phyloP scores from a whole-genome alignment of 805 yeast genomes.

The Jamesozyma lodderae region DNA sequence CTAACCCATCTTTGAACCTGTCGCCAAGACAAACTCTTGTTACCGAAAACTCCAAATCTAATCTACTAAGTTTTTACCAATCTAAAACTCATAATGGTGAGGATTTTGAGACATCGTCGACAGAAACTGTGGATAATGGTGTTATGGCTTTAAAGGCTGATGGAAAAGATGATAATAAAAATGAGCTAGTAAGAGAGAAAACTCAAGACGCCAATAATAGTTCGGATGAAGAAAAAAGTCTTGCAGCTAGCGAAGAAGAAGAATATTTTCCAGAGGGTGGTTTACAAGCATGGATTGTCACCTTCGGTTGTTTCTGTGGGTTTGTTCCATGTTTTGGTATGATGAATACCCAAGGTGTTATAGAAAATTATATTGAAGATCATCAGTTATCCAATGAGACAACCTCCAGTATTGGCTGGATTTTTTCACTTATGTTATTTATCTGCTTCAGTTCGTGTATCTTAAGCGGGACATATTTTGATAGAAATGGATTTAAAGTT shows the following conservation, averaged over 20 bases:
- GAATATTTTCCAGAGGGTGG: conserved; percentile 52
- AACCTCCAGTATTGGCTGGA: conserved; percentile 50
- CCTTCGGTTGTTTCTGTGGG: conserved; percentile 52
- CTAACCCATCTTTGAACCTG: background rate
- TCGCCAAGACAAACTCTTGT: conserved; percentile 1
- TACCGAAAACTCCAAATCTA: background rate
- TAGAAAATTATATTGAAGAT: conserved; percentile 48
- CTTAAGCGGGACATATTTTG: conserved; percentile 50
- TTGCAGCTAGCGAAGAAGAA: conserved; percentile 4
- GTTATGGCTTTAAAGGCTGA: background rate
- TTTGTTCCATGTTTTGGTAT: conserved; percentile 46
- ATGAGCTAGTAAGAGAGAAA: conserved; percentile 2
- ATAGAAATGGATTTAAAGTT: conserved; percentile 39
- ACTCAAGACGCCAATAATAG: conserved; percentile 2
- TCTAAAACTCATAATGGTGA: background rate
- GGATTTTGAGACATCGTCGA: background rate
- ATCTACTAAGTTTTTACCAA: background rate
- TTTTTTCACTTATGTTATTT: conserved; percentile 49
- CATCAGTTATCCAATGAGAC: conserved; percentile 42
- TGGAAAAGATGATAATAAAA: background rate
- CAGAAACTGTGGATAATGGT: background rate
- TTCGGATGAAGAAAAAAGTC: conserved; percentile 1
- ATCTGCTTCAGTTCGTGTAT: conserved; percentile 41
- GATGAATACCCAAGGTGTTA: conserved; percentile 50
- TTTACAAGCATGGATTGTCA: conserved; percentile 42